Conservation (phyloP, 331 rosid species). For the Dryas integrifolia region DNA sequence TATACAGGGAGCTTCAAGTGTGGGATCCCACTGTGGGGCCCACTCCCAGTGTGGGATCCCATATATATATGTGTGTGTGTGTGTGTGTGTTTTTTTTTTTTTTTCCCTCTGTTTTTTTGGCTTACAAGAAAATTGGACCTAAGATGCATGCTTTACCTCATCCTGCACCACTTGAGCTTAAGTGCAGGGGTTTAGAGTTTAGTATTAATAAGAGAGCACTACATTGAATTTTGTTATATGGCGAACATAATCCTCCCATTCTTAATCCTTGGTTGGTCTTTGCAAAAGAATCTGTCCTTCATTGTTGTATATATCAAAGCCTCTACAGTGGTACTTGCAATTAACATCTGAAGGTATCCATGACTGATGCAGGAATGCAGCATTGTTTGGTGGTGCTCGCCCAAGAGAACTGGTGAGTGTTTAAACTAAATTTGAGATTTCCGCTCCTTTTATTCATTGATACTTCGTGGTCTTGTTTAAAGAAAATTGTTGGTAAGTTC, state of each 20-base stretch:
- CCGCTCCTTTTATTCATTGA: not conserved
- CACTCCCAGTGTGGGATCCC: too few species aligned
- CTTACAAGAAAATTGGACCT: not conserved
- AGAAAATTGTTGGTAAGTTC: not conserved
- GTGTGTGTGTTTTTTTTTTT: not conserved
- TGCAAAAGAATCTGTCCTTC: not conserved
- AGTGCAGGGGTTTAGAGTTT: not conserved
- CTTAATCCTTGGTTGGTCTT: not conserved
- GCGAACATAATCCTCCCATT: not conserved
- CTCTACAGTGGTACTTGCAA: not conserved
- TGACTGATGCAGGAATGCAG: conserved; percentile 67
- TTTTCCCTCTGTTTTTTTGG: too few species aligned
- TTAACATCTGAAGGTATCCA: conserved; percentile 2
- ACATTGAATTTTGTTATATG: not conserved
- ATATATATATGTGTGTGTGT: too few species aligned
- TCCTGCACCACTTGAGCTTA: not conserved
- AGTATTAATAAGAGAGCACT: not conserved
- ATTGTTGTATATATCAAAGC: not conserved
- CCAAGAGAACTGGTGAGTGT: conserved; percentile 86
- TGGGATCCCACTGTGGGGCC: too few species aligned
- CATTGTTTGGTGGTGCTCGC: conserved; percentile 98
- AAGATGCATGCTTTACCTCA: not conserved
- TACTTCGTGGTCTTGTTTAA: not conserved
- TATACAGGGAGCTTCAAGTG: too few species aligned
- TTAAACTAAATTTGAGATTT: not conserved